Evolutionary conservation across 768 basidiomycete species (phyloP).

Genomic region (Coprinopsis marcescibilis): DNA sequence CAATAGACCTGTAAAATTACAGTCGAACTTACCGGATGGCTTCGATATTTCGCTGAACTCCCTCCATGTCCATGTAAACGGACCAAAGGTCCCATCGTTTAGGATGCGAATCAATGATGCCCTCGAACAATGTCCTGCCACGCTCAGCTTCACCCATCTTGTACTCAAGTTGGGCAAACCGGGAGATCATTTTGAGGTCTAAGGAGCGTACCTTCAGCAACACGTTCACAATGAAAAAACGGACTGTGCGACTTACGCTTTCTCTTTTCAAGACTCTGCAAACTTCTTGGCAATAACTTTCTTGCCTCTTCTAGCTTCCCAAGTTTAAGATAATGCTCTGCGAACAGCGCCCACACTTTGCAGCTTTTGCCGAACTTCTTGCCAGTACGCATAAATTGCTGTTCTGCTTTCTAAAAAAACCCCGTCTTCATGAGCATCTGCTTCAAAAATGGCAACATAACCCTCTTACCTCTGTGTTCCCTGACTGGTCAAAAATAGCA

Average conservation of each 20-base stretch:
- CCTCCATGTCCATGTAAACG: conserved; percentile 96
- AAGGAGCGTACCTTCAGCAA: conserved; percentile 1
- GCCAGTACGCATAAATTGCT: conserved; percentile 78
- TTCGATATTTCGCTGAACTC: conserved; percentile 71
- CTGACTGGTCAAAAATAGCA: conserved; percentile 76
- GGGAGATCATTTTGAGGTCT: conserved; percentile 95
- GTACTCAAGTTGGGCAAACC: conserved; percentile 94
- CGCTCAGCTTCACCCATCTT: conserved; percentile 91
- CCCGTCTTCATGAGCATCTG: not conserved
- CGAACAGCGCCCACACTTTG: conserved; percentile 90
- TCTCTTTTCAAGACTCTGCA: conserved; percentile 88
- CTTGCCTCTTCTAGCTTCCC: conserved; percentile 77
- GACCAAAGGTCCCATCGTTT: conserved; percentile 96
- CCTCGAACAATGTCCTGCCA: conserved; percentile 94
- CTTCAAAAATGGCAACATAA: conserved; percentile 6
- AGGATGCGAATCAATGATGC: conserved; percentile 91
- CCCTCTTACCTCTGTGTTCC: conserved; percentile 68
- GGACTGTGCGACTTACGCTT: conserved; percentile 62
- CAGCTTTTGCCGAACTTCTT: conserved; percentile 95
- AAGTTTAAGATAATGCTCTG: conserved; percentile 72
- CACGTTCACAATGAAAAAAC: not conserved
- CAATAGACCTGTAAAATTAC: not conserved
- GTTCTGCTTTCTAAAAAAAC: conserved; percentile 73
- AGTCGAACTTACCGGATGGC: conserved; percentile 53
- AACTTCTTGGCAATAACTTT: conserved; percentile 75